Base-by-base conservation (phyloP, 108 stramenopile genomes). In the Cyclotella kingstonii region DNA sequence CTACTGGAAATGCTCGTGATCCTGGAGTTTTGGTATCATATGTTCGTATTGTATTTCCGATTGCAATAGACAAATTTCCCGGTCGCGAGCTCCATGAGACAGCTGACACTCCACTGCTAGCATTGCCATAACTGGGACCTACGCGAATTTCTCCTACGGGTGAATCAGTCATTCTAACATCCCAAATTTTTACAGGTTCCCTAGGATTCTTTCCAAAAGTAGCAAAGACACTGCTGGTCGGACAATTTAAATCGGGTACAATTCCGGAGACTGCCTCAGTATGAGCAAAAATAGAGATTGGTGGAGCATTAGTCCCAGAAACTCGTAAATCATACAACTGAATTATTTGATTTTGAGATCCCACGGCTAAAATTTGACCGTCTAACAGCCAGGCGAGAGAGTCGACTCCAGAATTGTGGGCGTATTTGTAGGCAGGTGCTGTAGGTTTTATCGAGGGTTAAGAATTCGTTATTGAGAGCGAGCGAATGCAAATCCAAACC, bases 311-410 rank as follows among this genome's bases (percentile, higher is more conserved):
- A 19, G 74, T 78, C 5, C 77, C 83, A 10, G 54, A 56, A 7
- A 84, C 59, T 21, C 90, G 81, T 47, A 91, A 64, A 45, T 91
- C 90, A 55, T 88, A 91, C 6, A 87, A 46, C 33, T 85, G 84
- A 5, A 85, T 28, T 33, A 53, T 54, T 43, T 79, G 66, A 27
- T 60, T 51, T 26, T 82, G 82, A 28, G 70, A 70, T 0, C 90
- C 86, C 21, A 91, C 85, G 11, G 83, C 86, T 11, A 91, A 63
- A 18, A 78, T 79, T 55, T 87, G 79, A 14, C 89, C 89, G 21
- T 66, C 56, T 18, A 62, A 60, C 36, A 81, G 50, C 90, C 90
- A 91, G 4, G 81, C 68, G 26, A 91, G 34, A 14, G 85, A 83
- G 40, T 85, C 70, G 5, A 91, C 90, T 30, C 81, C 81, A 12